phyloP scores from a whole-genome alignment of 2,329 filamentous ascomycete species.

The Verruconis gallopava region DNA sequence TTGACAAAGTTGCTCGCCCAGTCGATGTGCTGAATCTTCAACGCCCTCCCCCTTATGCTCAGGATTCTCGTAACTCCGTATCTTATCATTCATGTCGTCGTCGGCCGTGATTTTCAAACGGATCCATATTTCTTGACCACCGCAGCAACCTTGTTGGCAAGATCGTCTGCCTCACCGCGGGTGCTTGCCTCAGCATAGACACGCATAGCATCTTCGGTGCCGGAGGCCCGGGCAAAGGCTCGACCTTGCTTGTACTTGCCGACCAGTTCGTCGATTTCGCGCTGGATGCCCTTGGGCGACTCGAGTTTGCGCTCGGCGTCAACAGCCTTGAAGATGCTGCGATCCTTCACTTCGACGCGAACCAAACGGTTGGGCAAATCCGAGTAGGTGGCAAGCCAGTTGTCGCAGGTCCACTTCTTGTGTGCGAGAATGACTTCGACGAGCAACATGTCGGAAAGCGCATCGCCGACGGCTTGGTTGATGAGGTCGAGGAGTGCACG shows the following conservation, averaged over 20 bases:
- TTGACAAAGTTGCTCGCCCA: no score
- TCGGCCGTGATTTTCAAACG: no score
- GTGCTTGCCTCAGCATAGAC: constrained; percentile 94
- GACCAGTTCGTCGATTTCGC: constrained; percentile 74
- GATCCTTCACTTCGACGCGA: constrained; percentile 77
- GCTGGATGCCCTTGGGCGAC: constrained; percentile 65
- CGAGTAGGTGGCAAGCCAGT: constrained; percentile 87
- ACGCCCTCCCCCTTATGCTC: no score
- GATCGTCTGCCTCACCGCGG: constrained; percentile 76
- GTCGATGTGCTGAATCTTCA: no score
- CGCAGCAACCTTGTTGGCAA: constrained; percentile 69
- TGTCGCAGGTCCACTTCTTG: constrained; percentile 78
- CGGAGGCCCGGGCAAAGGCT: constrained; percentile 82
- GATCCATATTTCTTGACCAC: constrained; percentile 43
- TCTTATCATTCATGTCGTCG: no score
- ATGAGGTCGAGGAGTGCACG: constrained; percentile 77
- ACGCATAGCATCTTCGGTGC: constrained; percentile 89
- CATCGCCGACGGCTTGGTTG: constrained; percentile 96
- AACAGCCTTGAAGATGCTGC: constrained; percentile 79
- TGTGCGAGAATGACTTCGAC: constrained; percentile 93
- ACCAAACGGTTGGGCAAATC: constrained; percentile 94
- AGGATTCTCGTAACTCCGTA: no score
- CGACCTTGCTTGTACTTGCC: constrained; percentile 83
- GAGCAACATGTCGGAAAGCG: constrained; percentile 87
- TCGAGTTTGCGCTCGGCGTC: constrained; percentile 84